These are phyloP conservation scores for Dinochytrium kinnereticum DNA, from an alignment of 371 early-diverging fungal genomes.

Conservation along the genomic window DNA sequence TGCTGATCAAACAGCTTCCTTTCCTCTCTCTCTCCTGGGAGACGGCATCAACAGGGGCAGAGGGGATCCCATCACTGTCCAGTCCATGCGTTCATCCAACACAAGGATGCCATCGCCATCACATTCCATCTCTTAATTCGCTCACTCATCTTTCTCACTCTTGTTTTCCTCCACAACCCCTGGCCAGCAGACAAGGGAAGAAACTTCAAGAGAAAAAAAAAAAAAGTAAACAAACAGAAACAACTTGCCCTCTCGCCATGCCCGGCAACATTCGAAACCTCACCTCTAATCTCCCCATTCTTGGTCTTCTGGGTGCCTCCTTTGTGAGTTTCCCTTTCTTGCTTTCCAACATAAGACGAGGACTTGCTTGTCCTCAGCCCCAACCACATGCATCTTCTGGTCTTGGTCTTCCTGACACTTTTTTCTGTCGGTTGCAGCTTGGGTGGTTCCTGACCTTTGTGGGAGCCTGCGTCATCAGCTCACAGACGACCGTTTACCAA, in stretches of 20 bases:
- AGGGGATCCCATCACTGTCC: no score
- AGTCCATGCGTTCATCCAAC: no score
- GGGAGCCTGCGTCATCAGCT: slow-evolving; percentile 60
- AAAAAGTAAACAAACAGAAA: neutral
- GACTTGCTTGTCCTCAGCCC: no score
- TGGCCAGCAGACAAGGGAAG: no score
- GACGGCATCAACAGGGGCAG: no score
- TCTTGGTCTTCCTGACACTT: no score
- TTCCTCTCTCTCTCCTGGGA: neutral
- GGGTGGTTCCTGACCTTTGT: slow-evolving; percentile 75
- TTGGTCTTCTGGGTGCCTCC: neutral
- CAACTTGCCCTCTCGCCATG: neutral
- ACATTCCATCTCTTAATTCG: neutral
- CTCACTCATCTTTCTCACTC: neutral
- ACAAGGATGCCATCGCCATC: neutral
- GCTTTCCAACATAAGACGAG: no score
- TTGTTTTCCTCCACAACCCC: no score
- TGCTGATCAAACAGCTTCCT: neutral
- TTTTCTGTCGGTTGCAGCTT: no score
- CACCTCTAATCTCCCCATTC: neutral
- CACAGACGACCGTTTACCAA: slow-evolving; percentile 33
- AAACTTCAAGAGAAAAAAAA: no score
- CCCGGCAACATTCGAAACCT: neutral
- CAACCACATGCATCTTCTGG: no score
- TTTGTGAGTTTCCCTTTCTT: neutral